These are phyloP conservation scores for Colletotrichum sp. DNA, from an alignment of 2,329 filamentous ascomycete genomes.

Conservation along the genomic window DNA sequence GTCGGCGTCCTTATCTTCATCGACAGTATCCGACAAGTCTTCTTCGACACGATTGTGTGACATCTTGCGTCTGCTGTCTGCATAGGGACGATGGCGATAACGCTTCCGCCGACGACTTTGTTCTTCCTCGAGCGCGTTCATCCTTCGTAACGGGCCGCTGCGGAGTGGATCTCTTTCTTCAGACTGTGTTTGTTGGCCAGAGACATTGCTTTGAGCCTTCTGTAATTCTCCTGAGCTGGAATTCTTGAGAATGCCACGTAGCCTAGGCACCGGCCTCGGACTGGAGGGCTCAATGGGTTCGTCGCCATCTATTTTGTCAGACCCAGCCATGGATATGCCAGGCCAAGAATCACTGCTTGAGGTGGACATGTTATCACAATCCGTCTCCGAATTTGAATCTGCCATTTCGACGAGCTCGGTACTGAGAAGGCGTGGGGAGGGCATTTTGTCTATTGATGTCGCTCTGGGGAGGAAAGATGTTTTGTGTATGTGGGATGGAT, in stretches of 20 bases:
- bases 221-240: neutral
- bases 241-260: neutral
- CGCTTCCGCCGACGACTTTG: neutral
- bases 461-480: neutral
- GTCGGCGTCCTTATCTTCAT: neutral
- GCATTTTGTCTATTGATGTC: neutral
- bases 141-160: neutral
- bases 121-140: neutral
- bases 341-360: neutral
- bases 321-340: neutral
- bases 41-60: neutral
- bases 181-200: neutral
- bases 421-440: neutral
- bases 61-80: neutral
- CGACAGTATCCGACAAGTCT: neutral
- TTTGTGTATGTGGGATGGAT: neutral
- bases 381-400: neutral
- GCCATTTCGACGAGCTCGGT: neutral
- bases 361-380: neutral
- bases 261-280: neutral
- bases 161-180: neutral
- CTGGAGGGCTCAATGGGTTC: neutral
- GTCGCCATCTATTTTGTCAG: neutral
- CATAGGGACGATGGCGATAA: neutral
- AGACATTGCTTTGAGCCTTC: neutral